Evolutionary conservation across 768 basidiomycete species (phyloP).

Genomic region (Mycena rosella): DNA sequence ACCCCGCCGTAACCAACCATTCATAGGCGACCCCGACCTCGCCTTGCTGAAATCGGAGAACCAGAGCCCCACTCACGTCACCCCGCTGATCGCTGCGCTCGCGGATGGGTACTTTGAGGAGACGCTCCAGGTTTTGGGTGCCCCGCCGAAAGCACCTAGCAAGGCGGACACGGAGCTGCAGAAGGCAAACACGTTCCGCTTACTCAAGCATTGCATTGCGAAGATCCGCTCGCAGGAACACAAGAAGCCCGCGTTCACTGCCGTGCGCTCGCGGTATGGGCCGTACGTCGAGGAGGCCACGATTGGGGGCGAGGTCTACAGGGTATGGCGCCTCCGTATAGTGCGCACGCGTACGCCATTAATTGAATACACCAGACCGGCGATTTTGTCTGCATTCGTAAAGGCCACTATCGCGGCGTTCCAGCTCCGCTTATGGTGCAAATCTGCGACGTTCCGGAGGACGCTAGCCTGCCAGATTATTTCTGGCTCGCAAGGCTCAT

Average conservation of each 20-base stretch:
- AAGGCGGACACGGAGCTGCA: slow-evolving; percentile 44
- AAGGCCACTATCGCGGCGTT: slow-evolving; percentile 47
- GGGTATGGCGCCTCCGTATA: slow-evolving; percentile 45
- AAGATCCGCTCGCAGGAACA: slow-evolving; percentile 36
- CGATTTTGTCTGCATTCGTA: slow-evolving; percentile 69
- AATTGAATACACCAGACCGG: slow-evolving; percentile 59
- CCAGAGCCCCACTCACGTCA: slow-evolving; percentile 72
- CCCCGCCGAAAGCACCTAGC: slow-evolving; percentile 48
- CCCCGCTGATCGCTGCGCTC: slow-evolving; percentile 66
- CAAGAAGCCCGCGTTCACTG: slow-evolving; percentile 41
- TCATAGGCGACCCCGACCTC: slow-evolving; percentile 64
- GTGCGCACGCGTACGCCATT: background rate
- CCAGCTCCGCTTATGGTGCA: slow-evolving; percentile 44
- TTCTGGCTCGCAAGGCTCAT: slow-evolving; percentile 84
- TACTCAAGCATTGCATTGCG: slow-evolving; percentile 41
- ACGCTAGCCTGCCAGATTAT: slow-evolving; percentile 63
- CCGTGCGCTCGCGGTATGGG: slow-evolving; percentile 35
- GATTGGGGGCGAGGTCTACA: slow-evolving; percentile 59
- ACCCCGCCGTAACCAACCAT: slow-evolving; percentile 34
- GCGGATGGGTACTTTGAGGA: slow-evolving; percentile 68
- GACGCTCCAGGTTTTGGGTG: slow-evolving; percentile 65
- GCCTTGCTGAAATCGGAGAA: slow-evolving; percentile 67
- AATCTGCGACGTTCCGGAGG: slow-evolving; percentile 46
- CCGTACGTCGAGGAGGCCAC: slow-evolving; percentile 53
- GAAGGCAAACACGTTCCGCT: slow-evolving; percentile 43